phyloP scores from a whole-genome alignment of 2,329 filamentous ascomycete genomes.

The Gyromitra esculenta region DNA sequence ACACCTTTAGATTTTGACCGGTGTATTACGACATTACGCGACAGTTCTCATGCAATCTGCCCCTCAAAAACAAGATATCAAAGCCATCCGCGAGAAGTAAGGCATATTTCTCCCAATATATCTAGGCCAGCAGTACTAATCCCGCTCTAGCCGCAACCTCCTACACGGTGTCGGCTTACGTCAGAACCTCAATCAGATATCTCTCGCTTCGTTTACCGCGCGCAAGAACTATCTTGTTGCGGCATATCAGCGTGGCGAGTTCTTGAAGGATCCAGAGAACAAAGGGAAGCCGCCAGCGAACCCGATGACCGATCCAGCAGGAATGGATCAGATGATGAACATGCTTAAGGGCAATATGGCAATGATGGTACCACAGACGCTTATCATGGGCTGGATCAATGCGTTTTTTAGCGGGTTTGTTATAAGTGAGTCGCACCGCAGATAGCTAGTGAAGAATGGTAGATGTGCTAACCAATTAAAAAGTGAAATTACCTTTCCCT shows the following conservation, averaged over 20 bases:
- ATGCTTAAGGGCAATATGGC: constrained; percentile 99
- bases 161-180: constrained; percentile 85
- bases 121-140: constrained; percentile 25
- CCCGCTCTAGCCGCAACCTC: constrained; percentile 64
- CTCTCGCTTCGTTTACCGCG: constrained; percentile 77
- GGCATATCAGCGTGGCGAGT: constrained; percentile 84
- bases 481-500: constrained; percentile 95
- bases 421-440: constrained; percentile 73
- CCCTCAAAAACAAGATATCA: constrained; percentile 82
- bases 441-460: neutral
- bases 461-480: neutral
- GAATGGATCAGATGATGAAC: constrained; percentile 99
- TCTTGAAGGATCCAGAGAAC: constrained; percentile 86
- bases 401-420: constrained; percentile 98
- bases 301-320: constrained; percentile 91
- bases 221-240: constrained; percentile 83
- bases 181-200: constrained; percentile 81
- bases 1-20: constrained; percentile 77
- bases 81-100: constrained; percentile 81
- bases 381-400: constrained; percentile 99
- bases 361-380: constrained; percentile 98
- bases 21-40: constrained; percentile 94
- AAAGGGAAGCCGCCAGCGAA: constrained; percentile 89
- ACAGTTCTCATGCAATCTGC: constrained; percentile 86
- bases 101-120: constrained; percentile 1